A percentile compares a stretch with the other conserved stretches of the same genome.
Evolutionary conservation across 805 yeast species (phyloP).

Genomic region (Kluyveromyces wickerhamii): DNA sequence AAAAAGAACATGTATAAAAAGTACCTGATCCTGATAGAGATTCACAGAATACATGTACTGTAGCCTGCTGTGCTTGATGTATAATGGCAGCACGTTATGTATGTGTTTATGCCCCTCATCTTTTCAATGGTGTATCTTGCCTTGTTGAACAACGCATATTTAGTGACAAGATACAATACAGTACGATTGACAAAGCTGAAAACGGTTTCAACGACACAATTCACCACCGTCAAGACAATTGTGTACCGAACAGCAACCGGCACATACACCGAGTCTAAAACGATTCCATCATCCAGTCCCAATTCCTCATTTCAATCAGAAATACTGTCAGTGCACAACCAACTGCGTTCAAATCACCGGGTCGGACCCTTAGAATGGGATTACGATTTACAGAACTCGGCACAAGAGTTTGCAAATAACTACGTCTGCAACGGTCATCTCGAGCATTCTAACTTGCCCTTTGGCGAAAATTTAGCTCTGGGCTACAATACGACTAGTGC

Average conservation of each 20-base stretch:
- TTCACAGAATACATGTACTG: too few relatives aligned
- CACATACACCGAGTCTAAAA: not conserved
- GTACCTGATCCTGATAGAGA: too few relatives aligned
- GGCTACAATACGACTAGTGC: conserved; percentile 56
- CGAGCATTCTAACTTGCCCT: conserved; percentile 55
- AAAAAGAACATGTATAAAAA: too few relatives aligned
- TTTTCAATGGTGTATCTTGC: too few relatives aligned
- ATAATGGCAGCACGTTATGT: too few relatives aligned
- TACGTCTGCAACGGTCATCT: conserved; percentile 52
- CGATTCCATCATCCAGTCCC: not conserved
- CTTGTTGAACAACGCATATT: too few relatives aligned
- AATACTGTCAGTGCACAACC: conserved; percentile 52
- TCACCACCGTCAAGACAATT: not conserved
- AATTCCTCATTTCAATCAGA: conserved; percentile 10
- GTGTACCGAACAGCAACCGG: conserved; percentile 1
- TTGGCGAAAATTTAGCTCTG: conserved; percentile 78
- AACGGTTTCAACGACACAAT: not conserved
- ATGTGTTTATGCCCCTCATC: too few relatives aligned
- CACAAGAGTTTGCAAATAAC: conserved; percentile 46
- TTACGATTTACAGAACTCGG: conserved; percentile 41
- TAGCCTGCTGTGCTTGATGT: too few relatives aligned
- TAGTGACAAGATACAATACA: conserved; percentile 12
- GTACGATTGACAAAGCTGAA: not conserved
- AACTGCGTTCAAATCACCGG: conserved; percentile 44
- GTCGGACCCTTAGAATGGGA: conserved; percentile 52